These are phyloP conservation scores for Pinus albicaulis DNA, from an alignment of 75 land plant genomes.

Conservation along the genomic window DNA sequence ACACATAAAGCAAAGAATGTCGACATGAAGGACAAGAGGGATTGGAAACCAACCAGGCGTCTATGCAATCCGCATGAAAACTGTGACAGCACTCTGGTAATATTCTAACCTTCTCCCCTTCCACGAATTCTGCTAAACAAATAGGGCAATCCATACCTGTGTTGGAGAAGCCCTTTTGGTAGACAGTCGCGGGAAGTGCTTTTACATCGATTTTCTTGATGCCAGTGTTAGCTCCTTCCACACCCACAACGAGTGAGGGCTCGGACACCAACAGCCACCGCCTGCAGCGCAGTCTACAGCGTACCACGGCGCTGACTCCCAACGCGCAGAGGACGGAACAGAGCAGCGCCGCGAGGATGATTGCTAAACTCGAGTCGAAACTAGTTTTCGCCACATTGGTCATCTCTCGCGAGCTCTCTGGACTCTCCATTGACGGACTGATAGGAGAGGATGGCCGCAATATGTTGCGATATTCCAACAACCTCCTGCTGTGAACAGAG, in stretches of 20 bases:
- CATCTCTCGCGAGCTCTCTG: no score
- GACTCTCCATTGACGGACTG: no score
- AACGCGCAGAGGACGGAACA: constrained; percentile 54
- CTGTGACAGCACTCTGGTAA: constrained; percentile 46
- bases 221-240: constrained; percentile 26
- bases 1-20: neutral
- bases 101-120: constrained; percentile 27
- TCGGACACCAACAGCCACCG: constrained; percentile 12
- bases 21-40: constrained; percentile 51
- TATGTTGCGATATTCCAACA: no score
- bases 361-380: constrained; percentile 63
- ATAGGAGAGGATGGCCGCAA: no score
- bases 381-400: no score
- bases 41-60: constrained; percentile 36
- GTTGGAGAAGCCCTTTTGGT: constrained; percentile 6
- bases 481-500: no score
- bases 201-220: constrained; percentile 41
- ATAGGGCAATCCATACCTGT: constrained; percentile 21
- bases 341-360: constrained; percentile 53
- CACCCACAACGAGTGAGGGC: constrained; percentile 4
- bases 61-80: constrained; percentile 45
- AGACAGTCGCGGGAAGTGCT: constrained; percentile 28
- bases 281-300: constrained; percentile 40
- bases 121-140: constrained; percentile 39
- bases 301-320: constrained; percentile 49